Base-by-base conservation (phyloP, 2,329 filamentous ascomycete species). In the Dothistroma septosporum region DNA sequence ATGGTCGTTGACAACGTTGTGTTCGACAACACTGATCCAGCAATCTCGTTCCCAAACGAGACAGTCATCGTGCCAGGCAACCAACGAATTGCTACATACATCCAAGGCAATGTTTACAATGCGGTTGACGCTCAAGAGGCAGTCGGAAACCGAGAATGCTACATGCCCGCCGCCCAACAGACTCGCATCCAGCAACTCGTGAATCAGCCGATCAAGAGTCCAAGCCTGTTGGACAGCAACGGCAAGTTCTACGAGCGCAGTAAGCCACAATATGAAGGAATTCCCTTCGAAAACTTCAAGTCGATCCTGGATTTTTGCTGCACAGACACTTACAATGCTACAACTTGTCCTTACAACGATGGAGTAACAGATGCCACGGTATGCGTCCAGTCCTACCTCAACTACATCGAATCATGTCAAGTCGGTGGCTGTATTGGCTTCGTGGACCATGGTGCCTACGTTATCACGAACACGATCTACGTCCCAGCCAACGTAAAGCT, bases 1-100 rank as follows among this genome's bases (percentile, higher is more conserved):
- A 82, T 97, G 52, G 83, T 96, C 65, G 76, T 97, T 12, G 90
- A 96, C 77, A 96, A 97, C 68, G 89, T 94, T 33, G 89, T 96
- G 77, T 92, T 96, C 64, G 79, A 80, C 53, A 87, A 57, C 37
- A 81, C 68, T 12, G 55, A 83, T 14, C 81, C 84, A 28, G 91
- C 90, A 33, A 83, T 97, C 57, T 78, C 84, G 49, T 77, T 78
- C 53, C 73, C 79, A 7, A 80, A 79, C 63, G 86, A 85, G 41
- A 80, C 83, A 44, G 80, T 80, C 4, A 79, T 96, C 53, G 83
- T 96, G 35, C 75, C 78, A 2, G 90, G 91, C 57, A 88, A 88
- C 69, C 77, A 83, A 44, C 81, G 84, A 60, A 80, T 92, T 57
- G 74, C 77, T 1, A 87, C 85, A 9, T 96, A 85, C 79, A 77